phyloP scores from a whole-genome alignment of 768 basidiomycete genomes.

The Rhizopogon vulgaris region DNA sequence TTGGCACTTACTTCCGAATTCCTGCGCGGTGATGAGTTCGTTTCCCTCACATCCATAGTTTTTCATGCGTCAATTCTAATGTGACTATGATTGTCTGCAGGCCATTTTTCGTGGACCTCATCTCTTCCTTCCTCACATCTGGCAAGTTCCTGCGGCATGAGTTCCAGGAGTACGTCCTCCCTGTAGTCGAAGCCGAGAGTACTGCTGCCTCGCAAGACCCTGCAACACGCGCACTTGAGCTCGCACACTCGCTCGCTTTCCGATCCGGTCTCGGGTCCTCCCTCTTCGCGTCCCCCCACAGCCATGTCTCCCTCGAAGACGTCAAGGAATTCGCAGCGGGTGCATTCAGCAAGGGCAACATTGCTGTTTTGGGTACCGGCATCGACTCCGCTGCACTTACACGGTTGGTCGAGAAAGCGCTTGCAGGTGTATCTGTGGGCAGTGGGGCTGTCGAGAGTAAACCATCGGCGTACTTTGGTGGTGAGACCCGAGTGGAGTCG shows the following conservation, averaged over 20 bases:
- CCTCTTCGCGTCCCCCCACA: constrained; percentile 74
- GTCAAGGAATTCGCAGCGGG: constrained; percentile 68
- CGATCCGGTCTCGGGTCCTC: constrained; percentile 89
- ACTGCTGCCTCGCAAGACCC: constrained; percentile 54
- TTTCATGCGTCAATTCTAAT: neutral
- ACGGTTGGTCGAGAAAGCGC: constrained; percentile 65
- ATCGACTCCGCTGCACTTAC: constrained; percentile 67
- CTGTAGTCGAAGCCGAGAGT: constrained; percentile 66
- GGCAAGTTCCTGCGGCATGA: constrained; percentile 78
- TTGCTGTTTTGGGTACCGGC: constrained; percentile 84
- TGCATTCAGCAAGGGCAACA: constrained; percentile 72
- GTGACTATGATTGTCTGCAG: constrained; percentile 32
- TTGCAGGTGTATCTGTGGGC: constrained; percentile 33
- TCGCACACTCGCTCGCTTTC: constrained; percentile 89
- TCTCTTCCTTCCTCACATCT: constrained; percentile 78
- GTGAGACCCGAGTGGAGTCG: constrained; percentile 72
- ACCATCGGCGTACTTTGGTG: constrained; percentile 65
- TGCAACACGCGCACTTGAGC: constrained; percentile 69
- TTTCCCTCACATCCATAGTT: constrained; percentile 16
- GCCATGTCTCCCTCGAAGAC: constrained; percentile 56
- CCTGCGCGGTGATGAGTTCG: constrained; percentile 92
- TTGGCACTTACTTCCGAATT: constrained; percentile 93
- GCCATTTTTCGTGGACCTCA: constrained; percentile 83
- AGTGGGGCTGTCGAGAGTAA: constrained; percentile 23
- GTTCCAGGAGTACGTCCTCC: constrained; percentile 68